Conservation (phyloP, 345 rosid species). For the Aquilaria yunnanensis region DNA sequence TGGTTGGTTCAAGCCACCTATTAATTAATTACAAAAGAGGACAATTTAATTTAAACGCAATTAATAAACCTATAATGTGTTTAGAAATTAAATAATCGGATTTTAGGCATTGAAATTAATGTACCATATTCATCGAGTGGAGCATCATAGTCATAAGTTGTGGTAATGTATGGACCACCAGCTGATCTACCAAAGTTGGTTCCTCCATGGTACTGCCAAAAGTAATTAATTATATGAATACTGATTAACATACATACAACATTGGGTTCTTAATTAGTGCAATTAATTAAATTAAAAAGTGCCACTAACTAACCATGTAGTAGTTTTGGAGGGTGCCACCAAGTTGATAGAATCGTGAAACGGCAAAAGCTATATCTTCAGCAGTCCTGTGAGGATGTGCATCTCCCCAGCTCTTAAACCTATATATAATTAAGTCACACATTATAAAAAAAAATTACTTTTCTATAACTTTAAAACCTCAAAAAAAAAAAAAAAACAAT, state of each 20-base stretch:
- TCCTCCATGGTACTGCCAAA: constrained; percentile 62
- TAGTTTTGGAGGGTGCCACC: constrained; percentile 65
- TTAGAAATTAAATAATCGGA: background rate
- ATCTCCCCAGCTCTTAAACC: constrained; percentile 61
- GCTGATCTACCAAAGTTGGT: constrained; percentile 57
- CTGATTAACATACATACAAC: background rate
- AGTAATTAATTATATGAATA: no score
- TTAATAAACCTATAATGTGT: background rate
- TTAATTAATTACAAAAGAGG: background rate
- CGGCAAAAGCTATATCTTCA: constrained; percentile 52
- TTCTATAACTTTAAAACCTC: background rate
- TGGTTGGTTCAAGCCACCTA: constrained; percentile 71
- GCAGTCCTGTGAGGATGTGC: constrained; percentile 48
- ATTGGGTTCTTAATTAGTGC: background rate
- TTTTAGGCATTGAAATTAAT: background rate
- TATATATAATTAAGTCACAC: background rate
- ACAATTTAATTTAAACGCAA: background rate
- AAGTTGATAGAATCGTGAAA: constrained; percentile 47
- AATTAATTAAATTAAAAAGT: background rate
- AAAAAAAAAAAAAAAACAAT: background rate
- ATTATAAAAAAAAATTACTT: no score
- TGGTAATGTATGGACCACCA: constrained; percentile 63
- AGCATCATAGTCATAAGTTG: constrained; percentile 58
- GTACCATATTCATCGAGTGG: constrained; percentile 56
- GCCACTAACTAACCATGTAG: constrained; percentile 38